Percentiles rank a stretch among this genome's conserved stretches.
These are phyloP conservation scores for Phytophthora cryptogea DNA, from an alignment of 352 stramenopile genomes.

Conservation along the genomic window DNA sequence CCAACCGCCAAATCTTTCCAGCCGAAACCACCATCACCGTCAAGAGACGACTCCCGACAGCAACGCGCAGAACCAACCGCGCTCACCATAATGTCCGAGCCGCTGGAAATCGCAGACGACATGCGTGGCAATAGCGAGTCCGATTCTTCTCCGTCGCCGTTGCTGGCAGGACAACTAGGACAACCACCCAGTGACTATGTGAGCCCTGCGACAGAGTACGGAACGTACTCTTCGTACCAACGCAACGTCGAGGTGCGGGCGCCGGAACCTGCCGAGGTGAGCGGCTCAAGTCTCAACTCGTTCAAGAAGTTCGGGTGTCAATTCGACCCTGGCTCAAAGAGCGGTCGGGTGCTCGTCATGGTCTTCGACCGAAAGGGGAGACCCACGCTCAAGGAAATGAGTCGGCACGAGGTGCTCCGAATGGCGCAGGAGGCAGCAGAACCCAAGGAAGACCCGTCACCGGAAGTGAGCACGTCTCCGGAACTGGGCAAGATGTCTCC, in stretches of 20 bases:
- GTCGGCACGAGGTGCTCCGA: constrained; percentile 56
- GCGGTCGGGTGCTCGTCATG: constrained; percentile 45
- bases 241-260: constrained; percentile 21
- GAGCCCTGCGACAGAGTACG: constrained; percentile 26
- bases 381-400: constrained; percentile 55
- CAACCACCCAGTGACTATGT: constrained; percentile 20
- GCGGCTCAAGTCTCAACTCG: constrained; percentile 15
- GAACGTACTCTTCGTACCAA: constrained; percentile 34
- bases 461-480: constrained; percentile 1
- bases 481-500: constrained; percentile 11
- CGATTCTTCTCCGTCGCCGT: constrained; percentile 19
- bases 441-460: constrained; percentile 22
- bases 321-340: constrained; percentile 48
- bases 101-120: constrained; percentile 7
- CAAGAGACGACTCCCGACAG: constrained; percentile 7
- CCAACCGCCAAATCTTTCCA: constrained; percentile 9
- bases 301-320: constrained; percentile 42
- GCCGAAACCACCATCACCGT: constrained; percentile 12
- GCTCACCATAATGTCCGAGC: constrained; percentile 17
- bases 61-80: neutral
- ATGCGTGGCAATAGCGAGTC: constrained; percentile 18
- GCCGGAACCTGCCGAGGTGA: constrained; percentile 11
- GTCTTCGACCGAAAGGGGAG: constrained; percentile 51
- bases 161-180: constrained; percentile 12
- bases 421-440: constrained; percentile 57